A percentile compares a stretch with the other conserved stretches of the same genome.
phyloP scores from a whole-genome alignment of 305 asterid genomes.

The Fraxinus paxiana region DNA sequence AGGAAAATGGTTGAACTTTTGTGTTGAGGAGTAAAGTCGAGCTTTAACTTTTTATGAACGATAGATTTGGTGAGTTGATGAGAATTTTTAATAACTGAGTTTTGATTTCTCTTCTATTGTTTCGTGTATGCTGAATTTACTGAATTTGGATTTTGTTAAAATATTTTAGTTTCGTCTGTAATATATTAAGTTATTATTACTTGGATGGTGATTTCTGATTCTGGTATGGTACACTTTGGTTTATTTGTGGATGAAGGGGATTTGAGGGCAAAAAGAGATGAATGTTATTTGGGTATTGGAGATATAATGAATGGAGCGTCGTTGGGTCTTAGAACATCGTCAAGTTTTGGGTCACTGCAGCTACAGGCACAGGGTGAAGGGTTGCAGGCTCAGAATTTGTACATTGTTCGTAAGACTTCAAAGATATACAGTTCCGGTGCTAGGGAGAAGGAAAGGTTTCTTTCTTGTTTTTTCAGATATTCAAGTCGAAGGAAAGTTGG shows the following conservation, averaged over 20 bases:
- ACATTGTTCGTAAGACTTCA: constrained; percentile 54
- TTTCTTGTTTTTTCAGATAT: constrained; percentile 48
- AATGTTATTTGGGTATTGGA: constrained; percentile 49
- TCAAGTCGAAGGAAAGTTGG: constrained; percentile 64
- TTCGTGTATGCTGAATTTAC: background rate
- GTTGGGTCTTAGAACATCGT: constrained; percentile 67
- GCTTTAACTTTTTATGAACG: background rate
- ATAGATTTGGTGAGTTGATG: background rate
- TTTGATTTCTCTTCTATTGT: background rate
- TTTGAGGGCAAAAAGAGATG: constrained; percentile 57
- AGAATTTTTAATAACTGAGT: background rate
- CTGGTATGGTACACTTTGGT: background rate
- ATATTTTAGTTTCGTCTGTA: background rate
- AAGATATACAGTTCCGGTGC: constrained; percentile 50
- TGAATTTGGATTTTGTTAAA: background rate
- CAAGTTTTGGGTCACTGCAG: constrained; percentile 76
- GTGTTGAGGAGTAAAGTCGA: background rate
- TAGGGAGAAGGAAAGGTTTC: constrained; percentile 68
- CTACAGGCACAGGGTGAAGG: constrained; percentile 67
- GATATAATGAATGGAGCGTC: constrained; percentile 88
- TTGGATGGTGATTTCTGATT: constrained; percentile 6
- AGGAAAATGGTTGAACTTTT: background rate
- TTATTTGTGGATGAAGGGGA: constrained; percentile 48
- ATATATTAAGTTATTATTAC: background rate
- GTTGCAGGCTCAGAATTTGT: constrained; percentile 39